Evolutionary conservation across 352 stramenopile species (phyloP).

Genomic region (Globisporangium polare): DNA sequence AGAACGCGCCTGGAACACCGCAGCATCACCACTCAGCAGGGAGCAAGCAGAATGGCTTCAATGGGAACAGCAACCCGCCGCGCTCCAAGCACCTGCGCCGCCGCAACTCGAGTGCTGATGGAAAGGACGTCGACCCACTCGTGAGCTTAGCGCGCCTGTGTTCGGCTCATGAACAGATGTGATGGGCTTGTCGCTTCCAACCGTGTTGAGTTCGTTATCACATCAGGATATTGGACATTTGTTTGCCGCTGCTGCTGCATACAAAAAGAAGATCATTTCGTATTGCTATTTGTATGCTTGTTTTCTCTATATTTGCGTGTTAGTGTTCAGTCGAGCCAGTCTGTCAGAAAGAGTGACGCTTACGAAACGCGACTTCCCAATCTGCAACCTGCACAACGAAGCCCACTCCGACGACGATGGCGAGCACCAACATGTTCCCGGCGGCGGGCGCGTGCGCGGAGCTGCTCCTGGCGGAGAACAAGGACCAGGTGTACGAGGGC

Average conservation of each 20-base stretch:
- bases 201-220: too few species aligned
- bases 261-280: too few species aligned
- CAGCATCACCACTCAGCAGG: conserved; percentile 3
- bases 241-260: too few species aligned
- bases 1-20: neutral
- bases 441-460: conserved; percentile 62
- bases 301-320: too few species aligned
- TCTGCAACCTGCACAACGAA: neutral
- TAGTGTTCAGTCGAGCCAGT: too few species aligned
- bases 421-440: conserved; percentile 32
- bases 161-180: too few species aligned
- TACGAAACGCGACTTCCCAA: neutral
- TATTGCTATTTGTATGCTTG: too few species aligned
- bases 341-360: too few species aligned
- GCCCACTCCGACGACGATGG: neutral
- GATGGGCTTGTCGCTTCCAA: too few species aligned
- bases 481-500: conserved; percentile 67
- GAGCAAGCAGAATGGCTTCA: conserved; percentile 7
- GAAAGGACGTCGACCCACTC: conserved; percentile 23
- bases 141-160: neutral
- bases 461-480: conserved; percentile 68
- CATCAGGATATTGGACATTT: too few species aligned
- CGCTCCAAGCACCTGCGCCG: conserved; percentile 5
- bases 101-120: conserved; percentile 7
- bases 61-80: neutral